Base-by-base conservation (phyloP, 1,284 basidiomycete genomes). In the Fomes fomentarius region DNA sequence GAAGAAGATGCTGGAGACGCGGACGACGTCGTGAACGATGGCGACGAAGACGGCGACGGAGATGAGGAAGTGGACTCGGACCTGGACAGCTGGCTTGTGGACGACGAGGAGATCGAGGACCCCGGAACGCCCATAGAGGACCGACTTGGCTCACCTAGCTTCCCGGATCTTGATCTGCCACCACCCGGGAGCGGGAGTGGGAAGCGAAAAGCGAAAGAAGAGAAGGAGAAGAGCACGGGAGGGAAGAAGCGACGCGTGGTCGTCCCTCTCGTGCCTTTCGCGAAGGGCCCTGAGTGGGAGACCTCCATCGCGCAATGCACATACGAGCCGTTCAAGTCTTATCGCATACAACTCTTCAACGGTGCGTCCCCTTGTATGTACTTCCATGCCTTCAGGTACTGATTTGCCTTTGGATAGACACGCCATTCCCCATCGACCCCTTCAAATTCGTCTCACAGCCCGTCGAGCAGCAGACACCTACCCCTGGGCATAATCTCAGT, bases 261-360 rank as follows among this genome's bases (percentile, higher is more conserved):
- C 22, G 77, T 88, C 6, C 87, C 89, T 1, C 79, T 94, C 15
- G 80, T 93, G 4, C 85, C 92, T 8, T 88, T 89, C 64, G 74
- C 80, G 11, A 91, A 87, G 69, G 93, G 93, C 1, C 89, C 91
- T 24, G 80, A 77, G 57, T 93, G 85, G 83, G 92, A 94, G 66
- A 69, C 75, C 2, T 68, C 66, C 10, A 74, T 92, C 51, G 87
- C 87, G 1, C 69, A 78, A 19, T 85, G 84, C 66, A 72, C 78
- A 44, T 83, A 86, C 56, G 81, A 83, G 47, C 77, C 83, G 6
- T 90, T 94, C 68, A 78, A 79, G 35, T 69, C 77, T 25, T 91
- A 91, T 64, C 79, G 80, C 52, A 86, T 94, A 60, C 85, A 87
- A 58, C 70, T 93, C 17, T 81, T 94, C 65, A 93, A 94, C 64